Base-by-base conservation (phyloP, 2,329 filamentous ascomycete species). In the Hypoxylon sp. region DNA sequence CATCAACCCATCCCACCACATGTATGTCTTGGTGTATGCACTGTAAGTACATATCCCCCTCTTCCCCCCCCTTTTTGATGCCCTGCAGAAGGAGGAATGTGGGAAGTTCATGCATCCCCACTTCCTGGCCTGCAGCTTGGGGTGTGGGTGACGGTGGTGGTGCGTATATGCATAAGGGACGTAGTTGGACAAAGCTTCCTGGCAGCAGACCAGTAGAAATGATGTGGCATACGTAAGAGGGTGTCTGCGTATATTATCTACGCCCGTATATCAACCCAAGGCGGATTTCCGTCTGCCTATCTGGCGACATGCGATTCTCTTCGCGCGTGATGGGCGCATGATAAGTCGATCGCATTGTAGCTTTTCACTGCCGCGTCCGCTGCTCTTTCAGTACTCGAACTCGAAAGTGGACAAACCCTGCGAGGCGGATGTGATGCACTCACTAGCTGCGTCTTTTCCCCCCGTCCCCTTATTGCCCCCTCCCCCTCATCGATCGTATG, bases 71-170 rank as follows among this genome's bases (percentile, higher is more conserved):
- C 64, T 61, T 64, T 64, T 45, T 65, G 58, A 69, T 57, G 57
- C 42, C 58, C 61, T 69, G 67, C 67, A 67, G 61, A 38, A 67
- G 26, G 61, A 38, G 65, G 26, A 46, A 51, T 50, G 64, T 57
- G 56, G 50, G 62, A n/a, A 44, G 67, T 67, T 69, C 67, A 69
- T 67, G 67, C 67, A 69, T 46, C 61, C 64, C 67, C 61, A 64
- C 58, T 57, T 36, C 57, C 52, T 58, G 49, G 62, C 63, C 50
- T 55, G 60, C 66, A 61, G 52, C 45, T 40, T 36, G 40, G 46
- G 40, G 33, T 53, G 33, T 56, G 42, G 48, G 33, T 57, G 30
- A 32, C 40, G 40, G 33, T 53, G 33, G 52, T 33, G 48, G 33
- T 57, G 30, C 30, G 30, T 63, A 42, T 24, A 28, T 61, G 46